These are phyloP conservation scores for Phaeosphaeria sp. DNA, from an alignment of 2,329 filamentous ascomycete species.

Conservation along the genomic window DNA sequence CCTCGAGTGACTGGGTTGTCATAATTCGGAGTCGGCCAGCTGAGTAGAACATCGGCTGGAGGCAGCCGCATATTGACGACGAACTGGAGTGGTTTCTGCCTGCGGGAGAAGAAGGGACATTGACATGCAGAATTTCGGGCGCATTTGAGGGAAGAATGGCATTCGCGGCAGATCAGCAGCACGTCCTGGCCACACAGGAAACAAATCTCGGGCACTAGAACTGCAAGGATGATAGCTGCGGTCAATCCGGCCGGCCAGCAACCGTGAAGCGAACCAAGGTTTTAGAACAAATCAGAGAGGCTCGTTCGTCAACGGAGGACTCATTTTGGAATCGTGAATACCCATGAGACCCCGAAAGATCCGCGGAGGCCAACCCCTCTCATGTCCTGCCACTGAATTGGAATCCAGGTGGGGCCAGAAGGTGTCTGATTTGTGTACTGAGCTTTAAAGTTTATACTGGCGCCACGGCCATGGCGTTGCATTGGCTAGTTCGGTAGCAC, in stretches of 20 bases:
- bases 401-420: background rate
- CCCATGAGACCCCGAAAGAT: background rate
- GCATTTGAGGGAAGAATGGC: background rate
- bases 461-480: conserved; percentile 6
- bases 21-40: conserved; percentile 53
- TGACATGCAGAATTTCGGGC: conserved; percentile 7
- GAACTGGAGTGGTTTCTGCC: conserved; percentile 1
- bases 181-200: background rate
- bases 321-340: background rate
- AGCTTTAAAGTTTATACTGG: conserved; percentile 4
- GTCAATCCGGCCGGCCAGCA: background rate
- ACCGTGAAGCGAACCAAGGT: conserved; percentile 4
- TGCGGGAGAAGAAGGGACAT: conserved; percentile 4
- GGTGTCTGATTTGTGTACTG: background rate
- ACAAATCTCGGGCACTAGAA: background rate
- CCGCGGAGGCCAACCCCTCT: background rate
- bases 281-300: background rate
- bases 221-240: conserved; percentile 7
- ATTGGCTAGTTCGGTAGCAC: background rate
- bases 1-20: conserved; percentile 49
- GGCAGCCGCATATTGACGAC: conserved; percentile 34
- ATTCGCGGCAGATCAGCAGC: background rate
- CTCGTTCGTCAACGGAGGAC: background rate
- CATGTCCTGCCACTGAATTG: background rate
- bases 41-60: conserved; percentile 36